Base-by-base conservation (phyloP, 2,329 filamentous ascomycete genomes). In the Botrytis deweyae region DNA sequence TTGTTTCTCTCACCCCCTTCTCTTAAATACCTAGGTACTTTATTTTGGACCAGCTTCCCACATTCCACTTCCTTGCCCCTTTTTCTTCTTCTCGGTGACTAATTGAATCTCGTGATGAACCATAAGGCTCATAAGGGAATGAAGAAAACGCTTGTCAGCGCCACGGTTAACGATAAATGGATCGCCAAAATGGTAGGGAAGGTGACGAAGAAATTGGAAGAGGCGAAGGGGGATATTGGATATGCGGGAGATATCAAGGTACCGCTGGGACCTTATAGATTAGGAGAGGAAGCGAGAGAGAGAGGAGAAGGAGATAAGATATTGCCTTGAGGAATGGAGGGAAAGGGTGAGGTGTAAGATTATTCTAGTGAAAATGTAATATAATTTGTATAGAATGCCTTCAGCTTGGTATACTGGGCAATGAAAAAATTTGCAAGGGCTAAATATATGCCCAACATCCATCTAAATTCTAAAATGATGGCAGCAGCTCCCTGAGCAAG, bases 121-220 rank as follows among this genome's bases (percentile, higher is more conserved):
- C 0, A n/a, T 1, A n/a, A 62, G 59, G 61, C 61, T 9, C 61
- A 40, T 9, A 62, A 70, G 29, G 52, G 52, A 25, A 62, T 70
- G 44, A 68, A 71, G 55, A 86, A 84, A 76, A 83, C 82, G 0
- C 81, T 83, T 1, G 83, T 86, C 1, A 83, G 79, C 52, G 84
- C 83, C 1, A 82, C 87, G 52, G 84, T 86, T 7, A 88, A 88
- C 76, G 87, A 88, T 77, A 81, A 85, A 33, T 88, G 86, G 86
- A 87, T 88, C 76, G 86, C 86, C 52, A 85, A 84, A 78, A 77
- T 88, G 76, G 85, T 88, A 0, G 86, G 87, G 7, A 87, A 85
- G 75, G 80, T 86, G 6, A 86, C 85, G 73, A 81, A 80, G 74
- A 86, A 85, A 77, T 73, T 87, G 69, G 85, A 87, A 79, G 83